Conservation (phyloP, 2,329 filamentous ascomycete genomes). For the Exophiala sp. region DNA sequence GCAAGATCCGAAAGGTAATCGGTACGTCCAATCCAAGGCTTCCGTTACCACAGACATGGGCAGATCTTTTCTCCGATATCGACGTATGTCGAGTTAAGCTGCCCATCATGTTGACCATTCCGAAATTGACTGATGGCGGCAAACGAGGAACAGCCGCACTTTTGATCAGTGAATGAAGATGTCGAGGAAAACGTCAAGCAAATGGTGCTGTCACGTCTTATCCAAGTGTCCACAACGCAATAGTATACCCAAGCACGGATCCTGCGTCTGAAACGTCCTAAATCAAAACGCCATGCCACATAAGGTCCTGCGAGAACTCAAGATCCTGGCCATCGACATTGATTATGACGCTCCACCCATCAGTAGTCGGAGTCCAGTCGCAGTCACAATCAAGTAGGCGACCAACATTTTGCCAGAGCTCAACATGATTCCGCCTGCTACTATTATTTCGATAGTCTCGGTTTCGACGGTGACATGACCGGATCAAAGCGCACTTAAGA, state of each 20-base stretch:
- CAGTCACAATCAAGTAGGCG: constrained; percentile 43
- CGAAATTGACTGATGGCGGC: too few species aligned
- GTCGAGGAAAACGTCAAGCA: constrained; percentile 35
- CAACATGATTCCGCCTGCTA: constrained; percentile 47
- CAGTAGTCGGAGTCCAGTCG: constrained; percentile 40
- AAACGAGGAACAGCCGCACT: too few species aligned
- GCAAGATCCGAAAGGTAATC: not conserved
- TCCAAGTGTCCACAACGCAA: constrained; percentile 44
- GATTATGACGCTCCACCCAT: constrained; percentile 37
- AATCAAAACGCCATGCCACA: constrained; percentile 44
- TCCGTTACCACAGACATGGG: not conserved
- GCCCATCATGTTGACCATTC: not conserved
- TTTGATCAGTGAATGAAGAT: not conserved
- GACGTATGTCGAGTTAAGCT: not conserved
- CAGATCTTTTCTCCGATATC: not conserved
- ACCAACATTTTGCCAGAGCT: constrained; percentile 39
- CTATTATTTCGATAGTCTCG: constrained; percentile 51
- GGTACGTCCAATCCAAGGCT: not conserved
- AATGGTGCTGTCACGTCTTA: constrained; percentile 41
- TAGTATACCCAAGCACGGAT: constrained; percentile 42
- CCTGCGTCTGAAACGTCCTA: constrained; percentile 42
- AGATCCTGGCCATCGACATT: constrained; percentile 36
- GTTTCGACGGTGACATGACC: constrained; percentile 55
- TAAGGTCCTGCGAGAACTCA: constrained; percentile 33
- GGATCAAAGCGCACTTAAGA: constrained; percentile 49